Base-by-base conservation (phyloP, 1,139 yeast genomes). In the Taiozyma sp. region DNA sequence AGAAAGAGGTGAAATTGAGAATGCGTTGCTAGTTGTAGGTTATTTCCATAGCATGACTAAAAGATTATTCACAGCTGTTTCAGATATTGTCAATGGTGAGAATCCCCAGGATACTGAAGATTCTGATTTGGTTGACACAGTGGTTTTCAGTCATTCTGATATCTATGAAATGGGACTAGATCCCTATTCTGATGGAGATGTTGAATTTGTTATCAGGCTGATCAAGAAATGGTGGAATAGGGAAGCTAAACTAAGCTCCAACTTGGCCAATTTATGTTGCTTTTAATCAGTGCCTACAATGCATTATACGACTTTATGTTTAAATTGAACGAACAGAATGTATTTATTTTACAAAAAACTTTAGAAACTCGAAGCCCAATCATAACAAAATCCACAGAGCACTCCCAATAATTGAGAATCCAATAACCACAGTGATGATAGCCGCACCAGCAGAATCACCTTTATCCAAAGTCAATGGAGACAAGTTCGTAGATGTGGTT, bases 391-490 rank as follows among this genome's bases (percentile, higher is more conserved):
- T 75, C 97, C 97, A 92, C 39, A 81, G 76, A 42, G 85, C 83
- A 42, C 85, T 72, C 7, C 81, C 88, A 41, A 87, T 70, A 47
- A 89, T 71, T 4, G 85, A 76, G 4, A 81, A 75, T 49, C 91
- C 85, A 48, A 90, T 75, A 36, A 90, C 66, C 9, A 87, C 89
- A 2, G 97, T 92, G 54, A 91, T 81, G 48, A 91, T 80, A 46
- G 93, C 89, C 1, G 97, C 97, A 51, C 97, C 97, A 1, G 95
- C 97, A 56, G 71, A 79, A 65, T 90, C 97, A 48, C 85, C 87
- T 1, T 71, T 64, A 44, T 75, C 75, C 47, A 89, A 73, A 19
- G 67, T 62, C 59, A 90, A 73, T 6, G 87, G 74, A 10, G 72
- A 64, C 50, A 70, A 59, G 48, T 70, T 72, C 0, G 73, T 66